Evolutionary conservation across 345 rosid genomes (phyloP), one percentile per base, ranked within the genome.

Genomic region (Theobroma cacao): DNA sequence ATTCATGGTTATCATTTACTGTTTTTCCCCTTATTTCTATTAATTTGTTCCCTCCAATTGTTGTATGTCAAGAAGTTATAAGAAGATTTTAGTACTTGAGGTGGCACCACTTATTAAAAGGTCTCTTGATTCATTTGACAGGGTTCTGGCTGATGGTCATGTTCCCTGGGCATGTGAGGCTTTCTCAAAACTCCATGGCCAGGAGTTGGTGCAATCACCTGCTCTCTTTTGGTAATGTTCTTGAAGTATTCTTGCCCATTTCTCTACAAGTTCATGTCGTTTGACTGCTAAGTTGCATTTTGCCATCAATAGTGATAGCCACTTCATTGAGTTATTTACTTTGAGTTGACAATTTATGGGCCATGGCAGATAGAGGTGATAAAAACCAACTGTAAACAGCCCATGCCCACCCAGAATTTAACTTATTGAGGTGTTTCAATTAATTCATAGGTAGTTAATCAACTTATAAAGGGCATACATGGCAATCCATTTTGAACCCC

Each of bases 101-200:
- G 31, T 70, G 70, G 26, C 24, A 74, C 41, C 43, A 70, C 65
- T 30, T 60, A 24, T 43, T 61, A 52, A 63, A 45, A 78, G 20
- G 14, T 52, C 12, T 69, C 38, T 61, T 33, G 47, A 28, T 47
- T 62, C 26, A 33, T 63, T 43, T 84, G 77, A 73, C 90, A 96
- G 98, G 78, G 91, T 96, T 47, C 70, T 89, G 53, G 98, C 95
- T 1, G 99, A 96, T 80, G 91, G 95, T 52, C 99, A 94, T 36
- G 85, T 94, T 66, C 87, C 98, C 20, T 92, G 98, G 99, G 97
- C 95, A 31, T 96, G 97, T 5, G 98, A 91, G 79, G 98, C 97
- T 5, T 92, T 96, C 83, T 84, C 98, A 34, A 87, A 87, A 77
- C 84, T 88, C 77, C 93, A 94, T 79, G 86, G 89, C 36, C 80